A percentile compares a stretch with the other conserved stretches of the same genome.
phyloP scores from a whole-genome alignment of 2,329 filamentous ascomycete genomes.

The Aurifilum marmelostoma region DNA sequence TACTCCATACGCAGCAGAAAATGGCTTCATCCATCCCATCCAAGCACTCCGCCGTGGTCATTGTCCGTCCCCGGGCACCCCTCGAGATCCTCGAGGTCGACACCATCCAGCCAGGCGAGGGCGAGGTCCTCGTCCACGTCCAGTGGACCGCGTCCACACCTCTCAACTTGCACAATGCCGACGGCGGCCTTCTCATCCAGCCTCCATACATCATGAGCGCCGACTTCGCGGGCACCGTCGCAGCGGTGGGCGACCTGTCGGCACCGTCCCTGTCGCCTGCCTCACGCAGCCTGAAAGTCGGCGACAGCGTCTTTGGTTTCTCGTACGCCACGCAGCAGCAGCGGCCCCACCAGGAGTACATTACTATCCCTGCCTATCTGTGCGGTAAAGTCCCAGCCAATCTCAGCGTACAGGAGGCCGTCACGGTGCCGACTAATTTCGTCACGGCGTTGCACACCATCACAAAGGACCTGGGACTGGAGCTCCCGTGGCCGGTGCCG shows the following conservation, averaged over 20 bases:
- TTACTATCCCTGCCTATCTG: constrained; percentile 54
- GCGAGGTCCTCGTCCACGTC: constrained; percentile 58
- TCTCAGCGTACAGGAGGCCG: constrained; percentile 49
- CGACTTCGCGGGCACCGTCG: constrained; percentile 55
- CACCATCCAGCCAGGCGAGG: constrained; percentile 40
- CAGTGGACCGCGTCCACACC: constrained; percentile 65
- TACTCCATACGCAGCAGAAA: too few species aligned
- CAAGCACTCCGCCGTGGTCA: constrained; percentile 36
- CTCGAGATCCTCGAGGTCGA: constrained; percentile 34
- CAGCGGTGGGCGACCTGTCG: constrained; percentile 48
- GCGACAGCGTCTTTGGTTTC: constrained; percentile 62
- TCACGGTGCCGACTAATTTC: constrained; percentile 59
- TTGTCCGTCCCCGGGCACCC: constrained; percentile 32
- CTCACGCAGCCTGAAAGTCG: constrained; percentile 47
- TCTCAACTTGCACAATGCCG: constrained; percentile 63
- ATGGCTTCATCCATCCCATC: constrained; percentile 32
- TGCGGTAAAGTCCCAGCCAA: constrained; percentile 49
- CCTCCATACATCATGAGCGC: constrained; percentile 56
- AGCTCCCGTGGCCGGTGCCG: constrained; percentile 59
- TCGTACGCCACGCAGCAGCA: constrained; percentile 50
- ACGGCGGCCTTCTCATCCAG: constrained; percentile 58
- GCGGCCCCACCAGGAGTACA: constrained; percentile 59
- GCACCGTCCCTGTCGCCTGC: constrained; percentile 11
- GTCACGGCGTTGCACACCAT: constrained; percentile 63
- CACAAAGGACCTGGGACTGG: constrained; percentile 52